Evolutionary conservation across 73 alveolate genomes (phyloP).

Genomic region (Strombidium stylifer): DNA sequence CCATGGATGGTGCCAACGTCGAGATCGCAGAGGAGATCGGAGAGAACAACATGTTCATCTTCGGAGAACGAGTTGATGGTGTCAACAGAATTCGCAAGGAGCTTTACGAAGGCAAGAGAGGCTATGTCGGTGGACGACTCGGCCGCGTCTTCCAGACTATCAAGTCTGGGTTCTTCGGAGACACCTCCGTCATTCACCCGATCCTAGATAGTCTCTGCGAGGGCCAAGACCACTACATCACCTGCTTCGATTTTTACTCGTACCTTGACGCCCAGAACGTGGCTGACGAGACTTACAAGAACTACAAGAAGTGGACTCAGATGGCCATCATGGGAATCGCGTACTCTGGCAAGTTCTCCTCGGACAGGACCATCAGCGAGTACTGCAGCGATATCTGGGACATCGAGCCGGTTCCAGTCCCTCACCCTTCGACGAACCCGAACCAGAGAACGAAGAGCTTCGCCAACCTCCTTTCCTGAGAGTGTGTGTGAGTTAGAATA

Average conservation of each 20-base stretch:
- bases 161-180: constrained; percentile 79
- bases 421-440: constrained; percentile 56
- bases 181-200: constrained; percentile 61
- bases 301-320: constrained; percentile 72
- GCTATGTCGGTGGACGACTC: constrained; percentile 70
- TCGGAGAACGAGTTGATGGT: constrained; percentile 89
- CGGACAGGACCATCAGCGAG: constrained; percentile 88
- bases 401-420: constrained; percentile 49
- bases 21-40: constrained; percentile 99
- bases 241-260: constrained; percentile 66
- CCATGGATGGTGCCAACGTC: constrained; percentile 99
- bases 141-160: constrained; percentile 80
- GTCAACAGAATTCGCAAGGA: constrained; percentile 67
- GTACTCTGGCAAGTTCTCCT: constrained; percentile 83
- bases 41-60: constrained; percentile 79
- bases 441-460: constrained; percentile 53
- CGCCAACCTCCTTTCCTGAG: constrained; percentile 59
- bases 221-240: constrained; percentile 73
- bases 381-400: constrained; percentile 84
- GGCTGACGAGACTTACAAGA: constrained; percentile 78
- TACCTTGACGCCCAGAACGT: constrained; percentile 62
- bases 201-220: constrained; percentile 53
- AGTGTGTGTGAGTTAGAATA: no score
- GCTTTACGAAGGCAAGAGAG: constrained; percentile 54
- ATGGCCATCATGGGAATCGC: constrained; percentile 84